Evolutionary conservation across 2,329 filamentous ascomycete species (phyloP).

Genomic region (Hypomyces perniciosus): DNA sequence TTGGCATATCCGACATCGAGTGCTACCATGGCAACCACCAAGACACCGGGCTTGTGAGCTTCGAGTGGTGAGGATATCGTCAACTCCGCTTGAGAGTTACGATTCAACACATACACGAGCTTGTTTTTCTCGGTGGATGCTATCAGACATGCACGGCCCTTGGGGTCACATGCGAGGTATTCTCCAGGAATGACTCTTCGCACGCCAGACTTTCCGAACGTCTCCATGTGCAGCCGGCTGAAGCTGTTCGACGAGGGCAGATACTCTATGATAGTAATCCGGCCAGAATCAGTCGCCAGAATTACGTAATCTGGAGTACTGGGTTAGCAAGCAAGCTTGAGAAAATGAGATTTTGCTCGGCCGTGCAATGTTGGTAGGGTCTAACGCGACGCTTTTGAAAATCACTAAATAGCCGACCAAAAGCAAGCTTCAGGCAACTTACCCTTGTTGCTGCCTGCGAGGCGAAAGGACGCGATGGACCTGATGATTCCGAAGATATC

Average conservation of each 20-base stretch:
- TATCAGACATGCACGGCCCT: constrained; percentile 89
- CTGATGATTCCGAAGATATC: constrained; percentile 96
- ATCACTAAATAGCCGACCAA: constrained; percentile 13
- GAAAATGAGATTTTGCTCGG: constrained; percentile 17
- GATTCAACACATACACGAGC: constrained; percentile 95
- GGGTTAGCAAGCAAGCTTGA: constrained; percentile 22
- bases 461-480: constrained; percentile 77
- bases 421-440: constrained; percentile 40
- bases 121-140: constrained; percentile 98
- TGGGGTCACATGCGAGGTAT: constrained; percentile 91
- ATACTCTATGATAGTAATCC: constrained; percentile 92
- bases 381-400: constrained; percentile 18
- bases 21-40: constrained; percentile 82
- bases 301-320: constrained; percentile 78
- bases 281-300: constrained; percentile 89
- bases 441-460: constrained; percentile 96
- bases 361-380: constrained; percentile 18
- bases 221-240: constrained; percentile 86
- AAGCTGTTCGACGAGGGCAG: constrained; percentile 80
- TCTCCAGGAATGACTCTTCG: constrained; percentile 91
- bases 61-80: constrained; percentile 96
- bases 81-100: constrained; percentile 88
- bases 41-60: constrained; percentile 85
- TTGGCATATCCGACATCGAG: constrained; percentile 96
- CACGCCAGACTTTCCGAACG: constrained; percentile 94